Evolutionary conservation across 1,139 yeast genomes (phyloP).

Genomic region (Waltiozyma sp.): DNA sequence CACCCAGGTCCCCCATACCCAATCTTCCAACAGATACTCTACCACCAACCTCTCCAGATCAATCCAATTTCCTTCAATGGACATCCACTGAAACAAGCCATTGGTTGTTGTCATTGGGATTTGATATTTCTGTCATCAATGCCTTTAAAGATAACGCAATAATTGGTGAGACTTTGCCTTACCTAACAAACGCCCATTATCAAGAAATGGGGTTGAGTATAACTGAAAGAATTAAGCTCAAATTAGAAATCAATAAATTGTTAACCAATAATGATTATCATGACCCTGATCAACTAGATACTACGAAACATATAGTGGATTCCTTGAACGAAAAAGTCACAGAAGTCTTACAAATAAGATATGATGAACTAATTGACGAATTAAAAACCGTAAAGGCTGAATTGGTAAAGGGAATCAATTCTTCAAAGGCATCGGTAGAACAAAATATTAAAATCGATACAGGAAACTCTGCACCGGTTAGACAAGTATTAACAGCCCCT

Average conservation of each 20-base stretch:
- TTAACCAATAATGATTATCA: constrained; percentile 13
- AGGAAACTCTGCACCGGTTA: not conserved
- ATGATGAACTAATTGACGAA: constrained; percentile 11
- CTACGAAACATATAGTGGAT: not conserved
- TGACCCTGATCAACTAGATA: not conserved
- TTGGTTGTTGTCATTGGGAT: not conserved
- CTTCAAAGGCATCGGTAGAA: constrained; percentile 12
- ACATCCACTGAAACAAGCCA: not conserved
- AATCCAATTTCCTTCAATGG: not conserved
- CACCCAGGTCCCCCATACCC: not conserved
- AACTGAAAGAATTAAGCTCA: constrained; percentile 34
- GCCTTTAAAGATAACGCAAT: constrained; percentile 44
- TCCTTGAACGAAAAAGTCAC: not conserved
- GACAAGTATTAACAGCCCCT: not conserved
- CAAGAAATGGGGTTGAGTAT: constrained; percentile 44
- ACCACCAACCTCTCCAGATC: not conserved
- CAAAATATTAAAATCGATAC: constrained; percentile 9
- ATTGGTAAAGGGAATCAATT: constrained; percentile 1
- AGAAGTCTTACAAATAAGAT: not conserved
- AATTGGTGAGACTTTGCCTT: constrained; percentile 51
- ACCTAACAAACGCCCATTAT: constrained; percentile 47
- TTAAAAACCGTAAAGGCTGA: constrained; percentile 19
- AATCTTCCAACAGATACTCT: not conserved
- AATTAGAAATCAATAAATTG: constrained; percentile 37
- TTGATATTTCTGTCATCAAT: not conserved